Conservation (phyloP, 2,329 filamentous ascomycete species). For the Pseudogymnoascus pannorum region DNA sequence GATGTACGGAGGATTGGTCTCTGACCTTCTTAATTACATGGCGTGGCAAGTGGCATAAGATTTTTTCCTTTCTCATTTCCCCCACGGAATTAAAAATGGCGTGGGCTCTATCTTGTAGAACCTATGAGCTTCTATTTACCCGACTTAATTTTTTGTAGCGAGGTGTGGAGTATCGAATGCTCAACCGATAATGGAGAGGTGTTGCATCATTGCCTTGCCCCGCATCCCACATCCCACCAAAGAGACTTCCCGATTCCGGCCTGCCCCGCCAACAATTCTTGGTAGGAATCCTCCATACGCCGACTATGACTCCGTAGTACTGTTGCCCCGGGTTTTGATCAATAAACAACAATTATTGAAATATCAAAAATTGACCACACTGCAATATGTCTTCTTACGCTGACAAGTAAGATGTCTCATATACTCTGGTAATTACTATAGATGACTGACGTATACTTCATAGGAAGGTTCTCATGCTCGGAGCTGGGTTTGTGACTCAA, state of each 20-base stretch:
- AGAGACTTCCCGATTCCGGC: not conserved
- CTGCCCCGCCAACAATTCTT: not conserved
- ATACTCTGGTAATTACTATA: not conserved
- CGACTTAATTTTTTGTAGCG: conserved; percentile 5
- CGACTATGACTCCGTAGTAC: conserved; percentile 1
- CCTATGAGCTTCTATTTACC: not conserved
- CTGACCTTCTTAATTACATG: not conserved
- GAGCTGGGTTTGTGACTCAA: conserved; percentile 46
- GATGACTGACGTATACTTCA: not conserved
- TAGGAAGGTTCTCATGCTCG: conserved; percentile 40
- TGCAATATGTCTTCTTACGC: conserved; percentile 3
- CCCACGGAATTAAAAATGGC: not conserved
- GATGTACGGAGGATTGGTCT: not conserved
- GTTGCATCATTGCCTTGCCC: conserved; percentile 5
- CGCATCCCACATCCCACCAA: conserved; percentile 8
- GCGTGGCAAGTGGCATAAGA: not conserved
- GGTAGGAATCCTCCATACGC: conserved; percentile 5
- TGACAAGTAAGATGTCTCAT: conserved; percentile 1
- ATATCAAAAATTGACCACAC: conserved; percentile 1
- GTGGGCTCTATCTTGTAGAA: not conserved
- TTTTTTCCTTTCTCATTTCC: not conserved
- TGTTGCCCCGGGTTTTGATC: not conserved
- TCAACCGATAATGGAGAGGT: conserved; percentile 21
- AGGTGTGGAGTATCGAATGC: not conserved
- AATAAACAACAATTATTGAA: conserved; percentile 1